Evolutionary conservation across 2,329 filamentous ascomycete species (phyloP), one percentile per base, ranked within the genome.

Genomic region (Malbranchea cinnamomea): DNA sequence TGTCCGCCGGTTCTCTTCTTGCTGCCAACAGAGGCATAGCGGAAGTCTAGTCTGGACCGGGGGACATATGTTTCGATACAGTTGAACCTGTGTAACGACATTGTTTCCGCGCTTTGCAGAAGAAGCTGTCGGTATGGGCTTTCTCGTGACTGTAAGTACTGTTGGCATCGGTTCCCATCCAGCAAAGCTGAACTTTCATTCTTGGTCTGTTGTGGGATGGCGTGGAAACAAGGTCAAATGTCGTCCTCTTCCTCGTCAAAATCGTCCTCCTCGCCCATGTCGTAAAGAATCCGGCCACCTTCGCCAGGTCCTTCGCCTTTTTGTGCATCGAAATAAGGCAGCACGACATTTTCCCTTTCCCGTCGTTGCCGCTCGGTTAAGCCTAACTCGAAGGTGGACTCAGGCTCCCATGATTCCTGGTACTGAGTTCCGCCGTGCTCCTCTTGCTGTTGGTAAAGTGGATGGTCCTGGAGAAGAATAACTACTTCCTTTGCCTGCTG

Each of bases 281-380:
- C 87, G 52, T 98, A 98, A 46, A 98, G 50, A 41, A 98, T 98
- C 37, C 87, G 68, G 0, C 89, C 89, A 4, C 89, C 87, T 45
- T 92, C 83, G 0, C 85, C 85, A 1, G 71, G 61, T 4, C 67
- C 70, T 34, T 62, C 54, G 9, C 53, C 78, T 31, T 74, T 81
- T 65, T 98, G 89, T 14, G 89, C 89, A 60, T 98, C 89, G 55
- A 91, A 94, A 52, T 98, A 95, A 10, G 89, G 89, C 53, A 95
- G 52, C 23, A 95, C 80, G 6, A 98, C 81, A 0, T 79, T 81
- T 45, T 94, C 87, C 15, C 89, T 64, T 29, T 92, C 87, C 40
- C 68, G 66, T 43, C 79, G 70, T 59, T 98, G 89, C 60, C 89
- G 84, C 35, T 93, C 87, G 11, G 87, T 95, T 35, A 98, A 59